Base-by-base conservation (phyloP, 768 basidiomycete species). In the Amanita muscaria region DNA sequence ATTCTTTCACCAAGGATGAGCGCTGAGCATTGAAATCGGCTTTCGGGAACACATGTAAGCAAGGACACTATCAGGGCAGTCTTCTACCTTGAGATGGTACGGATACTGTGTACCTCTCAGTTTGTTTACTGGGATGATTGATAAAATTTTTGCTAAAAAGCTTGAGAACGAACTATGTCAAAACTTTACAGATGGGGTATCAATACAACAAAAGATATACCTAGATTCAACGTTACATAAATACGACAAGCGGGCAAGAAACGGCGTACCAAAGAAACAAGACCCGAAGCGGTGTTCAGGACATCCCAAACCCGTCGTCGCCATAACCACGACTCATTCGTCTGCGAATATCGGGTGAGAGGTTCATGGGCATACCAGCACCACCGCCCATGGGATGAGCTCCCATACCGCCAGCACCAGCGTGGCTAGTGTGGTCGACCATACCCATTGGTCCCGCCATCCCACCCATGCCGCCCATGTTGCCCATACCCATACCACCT, bases 81-180 rank as follows among this genome's bases (percentile, higher is more conserved):
- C 27, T 54, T 83, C 31, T 66, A 15, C 54, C 49, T 21, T 62
- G 62, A 0, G 51, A 64, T 34, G 69, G 72, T 1, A 51, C 67
- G 18, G 64, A 73, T 51, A 70, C 61, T 24, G 47, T 57, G 0
- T 4, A 69, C 18, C 46, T 73, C 34, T 59, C 69, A 1, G 40
- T 71, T 14, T 69, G 67, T 52, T n/a, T n/a, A n/a, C n/a, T 70
- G 68, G 70, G 69, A 72, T 37, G 68, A 71, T 40, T 80, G 77
- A 75, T 71, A 72, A 43, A 52, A 47, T 5, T n/a, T n/a, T n/a
- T n/a, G n/a, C n/a, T n/a, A n/a, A n/a, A n/a, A n/a, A n/a, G n/a
- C n/a, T n/a, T n/a, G n/a, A n/a, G n/a, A n/a, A n/a, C 56, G 19
- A 37, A 54, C 27, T 44, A 55, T 42, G 66, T 72, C 9, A 29